These are phyloP conservation scores for Magnaporthales sp. DNA, from an alignment of 2,329 filamentous ascomycete species.

Conservation along the genomic window DNA sequence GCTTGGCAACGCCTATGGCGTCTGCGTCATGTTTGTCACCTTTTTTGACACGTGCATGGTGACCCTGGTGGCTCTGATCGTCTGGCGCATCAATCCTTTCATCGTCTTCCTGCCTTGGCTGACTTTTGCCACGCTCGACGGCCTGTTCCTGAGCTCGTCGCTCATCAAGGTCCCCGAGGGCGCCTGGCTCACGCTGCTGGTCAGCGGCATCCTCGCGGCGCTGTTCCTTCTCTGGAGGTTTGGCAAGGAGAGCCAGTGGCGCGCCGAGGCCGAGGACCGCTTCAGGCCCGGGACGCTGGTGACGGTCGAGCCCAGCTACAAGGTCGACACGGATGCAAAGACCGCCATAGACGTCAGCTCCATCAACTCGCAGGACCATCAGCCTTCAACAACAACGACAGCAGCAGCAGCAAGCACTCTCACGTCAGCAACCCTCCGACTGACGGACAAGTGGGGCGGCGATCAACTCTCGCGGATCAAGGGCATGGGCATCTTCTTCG, in stretches of 20 bases:
- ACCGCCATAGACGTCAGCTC: constrained; percentile 22
- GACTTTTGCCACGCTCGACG: constrained; percentile 57
- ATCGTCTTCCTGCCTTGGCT: constrained; percentile 55
- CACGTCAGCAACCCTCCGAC: constrained; percentile 13
- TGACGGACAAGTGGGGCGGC: constrained; percentile 31
- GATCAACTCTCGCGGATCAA: constrained; percentile 34
- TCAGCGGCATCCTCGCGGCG: constrained; percentile 52
- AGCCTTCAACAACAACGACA: neutral
- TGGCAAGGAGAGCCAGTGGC: constrained; percentile 72
- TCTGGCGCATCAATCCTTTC: constrained; percentile 54
- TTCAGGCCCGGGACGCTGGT: constrained; percentile 37
- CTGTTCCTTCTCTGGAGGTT: constrained; percentile 71
- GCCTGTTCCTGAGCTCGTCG: constrained; percentile 59
- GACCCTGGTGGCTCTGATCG: constrained; percentile 59
- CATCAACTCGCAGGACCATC: neutral
- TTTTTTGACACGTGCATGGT: constrained; percentile 73
- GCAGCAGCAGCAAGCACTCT: constrained; percentile 1
- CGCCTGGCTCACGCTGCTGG: constrained; percentile 67
- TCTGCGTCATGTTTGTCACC: constrained; percentile 73
- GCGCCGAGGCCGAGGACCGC: constrained; percentile 55
- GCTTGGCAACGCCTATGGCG: constrained; percentile 67
- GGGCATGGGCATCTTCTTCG: constrained; percentile 65
- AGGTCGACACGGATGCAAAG: constrained; percentile 10
- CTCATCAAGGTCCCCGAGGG: constrained; percentile 67
- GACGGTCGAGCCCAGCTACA: constrained; percentile 8